Percentiles rank a stretch among this genome's conserved stretches.
phyloP scores from a whole-genome alignment of 2,329 filamentous ascomycete species.

The Penicillium sp. region DNA sequence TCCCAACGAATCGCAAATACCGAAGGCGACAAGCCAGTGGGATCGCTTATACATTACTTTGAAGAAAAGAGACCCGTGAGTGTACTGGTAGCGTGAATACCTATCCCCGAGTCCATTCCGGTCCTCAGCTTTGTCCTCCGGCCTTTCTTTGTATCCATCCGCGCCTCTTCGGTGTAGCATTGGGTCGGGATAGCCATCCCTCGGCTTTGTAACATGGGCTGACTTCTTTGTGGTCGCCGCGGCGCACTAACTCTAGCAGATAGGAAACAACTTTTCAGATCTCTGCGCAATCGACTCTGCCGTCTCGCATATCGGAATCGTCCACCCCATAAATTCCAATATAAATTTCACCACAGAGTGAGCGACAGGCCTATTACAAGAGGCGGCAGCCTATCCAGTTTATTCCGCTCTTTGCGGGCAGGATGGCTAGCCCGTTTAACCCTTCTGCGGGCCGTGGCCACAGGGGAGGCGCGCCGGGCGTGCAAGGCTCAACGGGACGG shows the following conservation, averaged over 20 bases:
- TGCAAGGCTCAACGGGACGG: slow-evolving; percentile 18
- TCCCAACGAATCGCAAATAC: background rate
- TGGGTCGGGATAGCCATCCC: background rate
- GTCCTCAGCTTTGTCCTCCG: background rate
- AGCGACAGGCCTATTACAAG: background rate
- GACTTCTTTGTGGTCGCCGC: slow-evolving; percentile 13
- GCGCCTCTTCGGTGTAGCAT: background rate
- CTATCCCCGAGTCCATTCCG: background rate
- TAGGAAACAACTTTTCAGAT: slow-evolving; percentile 2
- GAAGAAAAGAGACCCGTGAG: background rate
- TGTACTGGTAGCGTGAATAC: background rate
- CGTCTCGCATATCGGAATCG: background rate
- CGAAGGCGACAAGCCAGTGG: background rate
- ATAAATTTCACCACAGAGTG: background rate
- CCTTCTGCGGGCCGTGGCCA: slow-evolving; percentile 23
- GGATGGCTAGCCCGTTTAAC: slow-evolving; percentile 27
- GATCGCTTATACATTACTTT: background rate
- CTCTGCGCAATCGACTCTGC: background rate
- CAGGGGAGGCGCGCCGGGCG: slow-evolving; percentile 18
- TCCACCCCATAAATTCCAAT: background rate
- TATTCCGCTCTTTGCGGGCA: slow-evolving; percentile 21
- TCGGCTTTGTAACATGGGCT: slow-evolving; percentile 9
- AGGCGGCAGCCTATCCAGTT: slow-evolving; percentile 16
- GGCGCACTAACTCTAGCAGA: slow-evolving; percentile 11
- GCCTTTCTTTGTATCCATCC: background rate